A percentile compares a stretch with the other conserved stretches of the same genome.
Conservation (phyloP, 768 basidiomycete species). For the Ramaria rubella region DNA sequence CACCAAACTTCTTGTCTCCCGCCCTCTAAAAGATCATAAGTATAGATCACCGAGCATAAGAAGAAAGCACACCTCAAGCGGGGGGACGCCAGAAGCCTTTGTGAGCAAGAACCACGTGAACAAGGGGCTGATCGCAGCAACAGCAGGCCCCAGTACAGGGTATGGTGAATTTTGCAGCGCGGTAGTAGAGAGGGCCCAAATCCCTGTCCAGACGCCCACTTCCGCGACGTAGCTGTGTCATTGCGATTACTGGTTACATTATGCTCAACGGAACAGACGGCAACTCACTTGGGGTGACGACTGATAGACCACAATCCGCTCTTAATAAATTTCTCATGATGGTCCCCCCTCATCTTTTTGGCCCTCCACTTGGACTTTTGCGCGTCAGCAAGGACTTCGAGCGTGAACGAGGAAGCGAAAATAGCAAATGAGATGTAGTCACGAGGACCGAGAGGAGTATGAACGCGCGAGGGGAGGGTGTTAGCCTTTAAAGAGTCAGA, state of each 20-base stretch:
- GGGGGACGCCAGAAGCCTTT: constrained; percentile 64
- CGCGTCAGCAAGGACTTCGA: constrained; percentile 57
- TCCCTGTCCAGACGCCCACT: constrained; percentile 61
- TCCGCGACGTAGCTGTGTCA: constrained; percentile 61
- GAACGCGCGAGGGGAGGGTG: constrained; percentile 40
- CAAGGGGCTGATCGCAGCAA: constrained; percentile 52
- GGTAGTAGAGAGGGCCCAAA: constrained; percentile 50
- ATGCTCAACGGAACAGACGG: constrained; percentile 14
- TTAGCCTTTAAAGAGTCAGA: constrained; percentile 34
- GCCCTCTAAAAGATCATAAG: constrained; percentile 22
- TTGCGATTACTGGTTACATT: not conserved
- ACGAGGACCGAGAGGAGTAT: constrained; percentile 44
- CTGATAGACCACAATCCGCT: constrained; percentile 61
- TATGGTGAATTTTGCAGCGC: constrained; percentile 41
- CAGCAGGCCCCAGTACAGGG: constrained; percentile 36
- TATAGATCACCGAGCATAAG: not conserved
- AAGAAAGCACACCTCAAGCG: constrained; percentile 42
- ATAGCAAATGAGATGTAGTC: constrained; percentile 51
- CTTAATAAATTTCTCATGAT: constrained; percentile 65
- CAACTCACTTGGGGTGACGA: constrained; percentile 76
- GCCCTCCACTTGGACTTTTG: constrained; percentile 62
- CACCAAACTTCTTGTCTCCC: constrained; percentile 49
- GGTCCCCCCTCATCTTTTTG: constrained; percentile 53
- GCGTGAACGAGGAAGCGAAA: constrained; percentile 49
- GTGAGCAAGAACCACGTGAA: constrained; percentile 57